Evolutionary conservation across 2,329 filamentous ascomycete genomes (phyloP), one percentile per base, ranked within the genome.

Genomic region (Biscogniauxia marginata): DNA sequence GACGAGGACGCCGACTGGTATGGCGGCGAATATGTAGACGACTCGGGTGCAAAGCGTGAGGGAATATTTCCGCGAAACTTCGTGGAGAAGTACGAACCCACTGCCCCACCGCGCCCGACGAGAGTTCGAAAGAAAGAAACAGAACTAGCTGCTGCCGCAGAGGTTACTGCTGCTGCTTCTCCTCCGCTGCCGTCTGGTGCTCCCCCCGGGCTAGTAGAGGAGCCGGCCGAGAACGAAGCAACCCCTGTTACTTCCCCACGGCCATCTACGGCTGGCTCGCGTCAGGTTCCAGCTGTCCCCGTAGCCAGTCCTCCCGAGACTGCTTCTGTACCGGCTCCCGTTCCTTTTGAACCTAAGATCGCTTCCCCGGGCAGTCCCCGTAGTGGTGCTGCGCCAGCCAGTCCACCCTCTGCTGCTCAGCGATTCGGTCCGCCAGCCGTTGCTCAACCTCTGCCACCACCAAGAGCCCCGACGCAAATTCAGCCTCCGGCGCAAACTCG

Each of bases 21-120:
- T 72, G 85, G 84, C 61, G 93, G 95, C 64, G 89, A 95, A 74
- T 97, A 96, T 73, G 78, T 86, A 62, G 90, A 96, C 74, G 84
- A 86, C 58, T 75, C 80, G 52, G 95, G 95, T 55, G 76, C 74
- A 61, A 91, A 88, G 74, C 84, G 87, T 71, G 87, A 93, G 70
- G 93, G 93, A 64, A 89, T 97, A 67, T 98, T 97, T 74, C 93
- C 92, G 51, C 88, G 89, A 72, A 99, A 98, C 77, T 99, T 99
- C 71, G 95, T 99, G 69, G 95, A 99, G 75, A 91, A 88, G 76
- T 96, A 91, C 75, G 93, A 98, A 73, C 95, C 95, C 39, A 89
- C 87, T 55, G 89, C 93, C 61, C 95, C 95, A 58, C 91, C 93
- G 58, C 86, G 95, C 57, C 95, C 95, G 56, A 83, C 84, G 61